Evolutionary conservation across 495 filamentous ascomycete genomes (phyloP), one percentile per base, ranked within the genome.

Genomic region (Penicillium maclennaniae): DNA sequence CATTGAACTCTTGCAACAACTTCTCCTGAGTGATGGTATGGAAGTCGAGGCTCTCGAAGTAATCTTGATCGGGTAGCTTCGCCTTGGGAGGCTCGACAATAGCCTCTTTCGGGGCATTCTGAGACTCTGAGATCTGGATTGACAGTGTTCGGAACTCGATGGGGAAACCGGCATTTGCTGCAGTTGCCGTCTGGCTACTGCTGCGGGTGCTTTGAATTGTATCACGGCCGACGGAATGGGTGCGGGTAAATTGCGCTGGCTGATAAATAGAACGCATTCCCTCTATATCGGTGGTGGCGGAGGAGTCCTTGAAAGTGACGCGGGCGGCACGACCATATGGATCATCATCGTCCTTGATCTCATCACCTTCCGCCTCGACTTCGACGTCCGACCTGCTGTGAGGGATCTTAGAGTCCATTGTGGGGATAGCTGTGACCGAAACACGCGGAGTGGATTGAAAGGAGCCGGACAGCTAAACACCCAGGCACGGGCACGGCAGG

Each of bases 141-240:
- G 72, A 76, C 23, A 79, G 60, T 7, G 72, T 73, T 16, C 74
- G 75, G 47, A 74, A 79, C 43, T 72, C 72, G 45, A 76, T 75
- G 1, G 68, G 74, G 19, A 78, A 47, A 7, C 61, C 67, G 17
- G 61, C 49, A 27, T 47, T 59, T 37, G 48, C 54, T 23, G 45
- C 27, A n/a, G 46, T 48, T 7, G 43, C 23, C 16, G 51, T 36
- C 12, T 55, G 55, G 6, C 12, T 20, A 28, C 40, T 51, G 51
- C 55, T 63, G 15, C 53, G 51, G 28, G 38, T 49, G 41, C 61
- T 63, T 50, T 28, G 53, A 14, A 57, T 51, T 23, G 55, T 63
- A 45, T 64, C 68, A 0, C 61, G 59, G 37, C 67, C 61, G 25
- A 58, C 17, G 1, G 64, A 68, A 7, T 56, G 57, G 9, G 62